Evolutionary conservation across 1,284 basidiomycete genomes (phyloP).

Genomic region (Irpex sp.): DNA sequence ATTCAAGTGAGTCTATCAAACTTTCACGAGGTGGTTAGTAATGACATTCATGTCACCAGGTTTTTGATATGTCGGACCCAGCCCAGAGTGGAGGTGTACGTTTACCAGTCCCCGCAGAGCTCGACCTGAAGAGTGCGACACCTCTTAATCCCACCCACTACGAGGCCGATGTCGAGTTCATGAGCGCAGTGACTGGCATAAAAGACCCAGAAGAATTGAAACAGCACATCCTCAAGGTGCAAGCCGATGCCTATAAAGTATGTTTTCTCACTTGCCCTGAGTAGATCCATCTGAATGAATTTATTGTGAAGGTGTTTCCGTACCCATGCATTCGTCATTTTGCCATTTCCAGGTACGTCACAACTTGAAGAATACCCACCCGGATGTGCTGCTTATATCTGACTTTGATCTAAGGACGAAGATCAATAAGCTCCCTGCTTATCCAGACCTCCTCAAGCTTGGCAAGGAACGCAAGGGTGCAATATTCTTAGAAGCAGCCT

Average conservation of each 20-base stretch:
- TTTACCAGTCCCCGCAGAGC: not conserved
- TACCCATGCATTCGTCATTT: slow-evolving; percentile 33
- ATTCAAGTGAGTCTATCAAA: too few species aligned
- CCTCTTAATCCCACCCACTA: slow-evolving; percentile 27
- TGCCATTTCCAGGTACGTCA: not conserved
- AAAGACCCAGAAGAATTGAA: slow-evolving; percentile 34
- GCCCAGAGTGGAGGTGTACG: not conserved
- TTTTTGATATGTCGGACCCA: not conserved
- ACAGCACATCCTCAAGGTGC: slow-evolving; percentile 39
- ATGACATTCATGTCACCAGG: too few species aligned
- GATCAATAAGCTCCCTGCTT: slow-evolving; percentile 35
- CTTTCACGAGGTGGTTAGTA: too few species aligned
- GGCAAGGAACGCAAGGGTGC: slow-evolving; percentile 33
- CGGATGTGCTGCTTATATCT: too few species aligned
- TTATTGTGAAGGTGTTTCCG: slow-evolving; percentile 25
- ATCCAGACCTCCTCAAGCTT: slow-evolving; percentile 36
- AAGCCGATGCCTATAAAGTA: slow-evolving; percentile 20
- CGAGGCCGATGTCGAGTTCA: slow-evolving; percentile 30
- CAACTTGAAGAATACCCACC: too few species aligned
- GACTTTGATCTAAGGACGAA: slow-evolving; percentile 8
- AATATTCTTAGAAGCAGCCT: slow-evolving; percentile 40
- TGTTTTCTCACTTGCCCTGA: too few species aligned
- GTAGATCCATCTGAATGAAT: too few species aligned
- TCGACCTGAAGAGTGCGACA: not conserved
- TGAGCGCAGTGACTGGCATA: slow-evolving; percentile 37